Evolutionary conservation across 23 red algal species (phyloP).

Genomic region (Gracilaria gracilis): DNA sequence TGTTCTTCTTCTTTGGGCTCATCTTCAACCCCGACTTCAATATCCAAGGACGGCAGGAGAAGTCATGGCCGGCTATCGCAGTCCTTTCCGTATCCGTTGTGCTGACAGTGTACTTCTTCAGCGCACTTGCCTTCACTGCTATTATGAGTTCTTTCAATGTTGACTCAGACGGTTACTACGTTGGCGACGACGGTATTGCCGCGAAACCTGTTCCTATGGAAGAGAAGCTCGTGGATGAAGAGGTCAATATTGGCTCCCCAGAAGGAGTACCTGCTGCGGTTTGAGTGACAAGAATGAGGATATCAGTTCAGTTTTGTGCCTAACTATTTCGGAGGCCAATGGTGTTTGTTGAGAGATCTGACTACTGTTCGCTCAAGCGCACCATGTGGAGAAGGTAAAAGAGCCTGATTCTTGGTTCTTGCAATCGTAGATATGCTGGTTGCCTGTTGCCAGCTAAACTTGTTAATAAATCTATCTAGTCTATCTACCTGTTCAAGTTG

Average conservation of each 20-base stretch:
- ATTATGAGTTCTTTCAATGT: conserved; percentile 51
- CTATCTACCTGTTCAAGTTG: too few relatives aligned
- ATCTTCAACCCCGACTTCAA: conserved; percentile 74
- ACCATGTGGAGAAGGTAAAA: too few relatives aligned
- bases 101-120: conserved; percentile 56
- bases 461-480: too few relatives aligned
- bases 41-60: conserved; percentile 6
- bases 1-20: conserved; percentile 85
- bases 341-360: background rate
- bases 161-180: conserved; percentile 30
- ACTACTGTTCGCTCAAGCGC: too few relatives aligned
- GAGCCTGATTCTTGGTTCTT: too few relatives aligned
- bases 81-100: conserved; percentile 60
- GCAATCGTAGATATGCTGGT: too few relatives aligned
- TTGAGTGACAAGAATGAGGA: background rate
- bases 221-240: background rate
- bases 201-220: background rate
- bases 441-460: too few relatives aligned
- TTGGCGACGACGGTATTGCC: conserved; percentile 20
- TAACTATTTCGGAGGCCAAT: background rate
- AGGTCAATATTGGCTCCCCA: background rate
- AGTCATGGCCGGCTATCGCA: conserved; percentile 41
- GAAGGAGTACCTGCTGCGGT: background rate
- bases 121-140: conserved; percentile 19
- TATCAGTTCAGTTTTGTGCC: background rate